Base-by-base conservation (phyloP, 2,329 filamentous ascomycete species). In the Fusarium brachygibbosum region DNA sequence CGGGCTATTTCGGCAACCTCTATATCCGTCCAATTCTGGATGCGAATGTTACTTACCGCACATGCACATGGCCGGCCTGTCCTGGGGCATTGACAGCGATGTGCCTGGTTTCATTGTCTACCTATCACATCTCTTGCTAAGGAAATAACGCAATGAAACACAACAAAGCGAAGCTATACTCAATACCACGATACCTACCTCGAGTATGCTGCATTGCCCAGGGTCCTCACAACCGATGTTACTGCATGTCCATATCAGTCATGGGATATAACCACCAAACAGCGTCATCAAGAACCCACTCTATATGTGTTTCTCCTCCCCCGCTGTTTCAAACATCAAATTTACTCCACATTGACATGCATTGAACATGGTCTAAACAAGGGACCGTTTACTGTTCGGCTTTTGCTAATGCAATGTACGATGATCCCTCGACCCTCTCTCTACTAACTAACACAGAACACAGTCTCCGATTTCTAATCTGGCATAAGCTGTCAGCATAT, bases 321-420 rank as follows among this genome's bases (percentile, higher is more conserved):
- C 56, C 64, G 42, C 64, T 61, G 68, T 69, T 72, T 72, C 67
- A 73, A 71, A 66, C 60, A 40, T 61, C 44, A 23, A 45, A 28
- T 29, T 42, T 52, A 23, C 70, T 66, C 58, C 59, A 63, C 67
- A 38, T 29, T 41, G 40, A 32, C 42, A 63, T 55, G 44, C 58
- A 61, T 64, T 38, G 60, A 45, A 45, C 58, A 61, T 48, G 54
- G 54, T 56, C 58, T 55, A 49, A 53, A 48, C 17, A 28, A 46
- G 51, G 61, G 38, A 34, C 53, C n/a, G 29, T 32, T 46, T 45
- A n/a, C 29, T 65, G 44, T 61, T 58, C 42, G 51, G 35, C 40
- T 52, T 68, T 58, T 49, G 32, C 63, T 67, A 42, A 53, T 63
- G 46, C 42, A 56, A 35, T 44, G 49, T 48, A 42, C 28, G 51